phyloP scores from a whole-genome alignment of 768 basidiomycete genomes.

The Collybiopsis confluens region DNA sequence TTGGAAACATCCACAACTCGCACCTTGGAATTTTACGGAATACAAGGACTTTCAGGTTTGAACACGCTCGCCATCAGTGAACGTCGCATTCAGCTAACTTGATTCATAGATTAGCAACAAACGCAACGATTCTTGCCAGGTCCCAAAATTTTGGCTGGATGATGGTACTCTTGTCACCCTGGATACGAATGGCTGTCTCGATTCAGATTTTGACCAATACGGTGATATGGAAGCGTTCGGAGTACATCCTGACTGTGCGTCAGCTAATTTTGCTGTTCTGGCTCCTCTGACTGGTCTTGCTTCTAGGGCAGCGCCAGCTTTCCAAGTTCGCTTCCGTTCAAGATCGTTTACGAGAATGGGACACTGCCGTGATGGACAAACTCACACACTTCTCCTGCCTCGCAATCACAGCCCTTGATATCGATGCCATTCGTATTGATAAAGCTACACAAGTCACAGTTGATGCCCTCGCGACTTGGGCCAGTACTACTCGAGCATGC shows the following conservation, averaged over 20 bases:
- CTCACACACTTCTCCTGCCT: slow-evolving; percentile 80
- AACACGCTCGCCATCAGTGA: slow-evolving; percentile 8
- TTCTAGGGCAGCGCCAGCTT: slow-evolving; percentile 10
- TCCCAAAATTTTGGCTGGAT: slow-evolving; percentile 80
- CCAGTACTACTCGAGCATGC: slow-evolving; percentile 67
- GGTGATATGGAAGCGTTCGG: slow-evolving; percentile 98
- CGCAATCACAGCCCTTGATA: slow-evolving; percentile 80
- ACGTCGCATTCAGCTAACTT: not conserved
- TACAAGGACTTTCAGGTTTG: slow-evolving; percentile 79
- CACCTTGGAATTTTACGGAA: slow-evolving; percentile 82
- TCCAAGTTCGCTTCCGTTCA: slow-evolving; percentile 74
- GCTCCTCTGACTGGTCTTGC: slow-evolving; percentile 57
- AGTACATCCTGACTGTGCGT: slow-evolving; percentile 55
- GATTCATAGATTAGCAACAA: slow-evolving; percentile 53
- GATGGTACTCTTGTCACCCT: slow-evolving; percentile 51
- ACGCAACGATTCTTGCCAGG: slow-evolving; percentile 68
- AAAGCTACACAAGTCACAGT: slow-evolving; percentile 92
- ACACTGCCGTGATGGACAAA: slow-evolving; percentile 70
- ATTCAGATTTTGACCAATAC: slow-evolving; percentile 92
- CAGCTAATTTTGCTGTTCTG: too few species aligned
- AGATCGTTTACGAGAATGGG: slow-evolving; percentile 94
- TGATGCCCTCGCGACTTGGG: slow-evolving; percentile 75
- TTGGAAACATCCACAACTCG: slow-evolving; percentile 73
- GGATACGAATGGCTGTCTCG: slow-evolving; percentile 55
- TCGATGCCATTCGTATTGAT: slow-evolving; percentile 94